A percentile compares a stretch with the other conserved stretches of the same genome.
Conservation (phyloP, 2,329 filamentous ascomycete genomes). For the Delphinella strobiligena region DNA sequence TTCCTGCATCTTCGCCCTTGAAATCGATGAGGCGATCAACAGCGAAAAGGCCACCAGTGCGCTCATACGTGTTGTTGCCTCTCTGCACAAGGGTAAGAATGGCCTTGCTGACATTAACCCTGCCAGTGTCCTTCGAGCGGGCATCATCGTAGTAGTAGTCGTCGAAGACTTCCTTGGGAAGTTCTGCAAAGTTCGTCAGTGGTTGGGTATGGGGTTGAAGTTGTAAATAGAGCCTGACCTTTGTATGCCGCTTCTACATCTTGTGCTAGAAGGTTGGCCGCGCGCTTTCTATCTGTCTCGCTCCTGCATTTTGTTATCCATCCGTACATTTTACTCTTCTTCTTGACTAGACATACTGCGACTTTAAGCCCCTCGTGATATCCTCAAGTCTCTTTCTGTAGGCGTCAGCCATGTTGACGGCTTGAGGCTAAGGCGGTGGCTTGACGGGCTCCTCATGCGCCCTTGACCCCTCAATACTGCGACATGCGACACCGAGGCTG, state of each 20-base stretch:
- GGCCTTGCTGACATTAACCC: conserved; percentile 39
- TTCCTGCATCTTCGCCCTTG: conserved; percentile 82
- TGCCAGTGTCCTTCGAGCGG: not conserved
- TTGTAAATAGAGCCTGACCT: not conserved
- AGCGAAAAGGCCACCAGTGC: conserved; percentile 82
- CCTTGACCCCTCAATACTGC: not conserved
- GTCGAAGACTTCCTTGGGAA: conserved; percentile 2
- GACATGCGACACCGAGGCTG: not conserved
- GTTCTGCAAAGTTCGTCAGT: conserved; percentile 3
- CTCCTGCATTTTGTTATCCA: not conserved
- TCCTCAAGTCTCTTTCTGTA: conserved; percentile 7
- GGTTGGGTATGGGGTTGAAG: not conserved
- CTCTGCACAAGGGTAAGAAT: conserved; percentile 68
- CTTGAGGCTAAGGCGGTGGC: conserved; percentile 7
- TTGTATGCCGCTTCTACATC: conserved; percentile 8
- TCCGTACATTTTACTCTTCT: not conserved
- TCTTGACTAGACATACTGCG: not conserved
- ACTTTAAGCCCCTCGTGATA: conserved; percentile 5
- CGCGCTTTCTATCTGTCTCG: conserved; percentile 5
- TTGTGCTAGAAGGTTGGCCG: conserved; percentile 4
- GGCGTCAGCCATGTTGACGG: not conserved
- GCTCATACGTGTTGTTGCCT: conserved; percentile 75
- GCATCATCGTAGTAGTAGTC: conserved; percentile 2
- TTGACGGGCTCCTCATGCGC: conserved; percentile 4
- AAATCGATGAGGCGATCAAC: conserved; percentile 92